Base-by-base conservation (phyloP, 768 basidiomycete genomes). In the Xerocomellus intermedius region DNA sequence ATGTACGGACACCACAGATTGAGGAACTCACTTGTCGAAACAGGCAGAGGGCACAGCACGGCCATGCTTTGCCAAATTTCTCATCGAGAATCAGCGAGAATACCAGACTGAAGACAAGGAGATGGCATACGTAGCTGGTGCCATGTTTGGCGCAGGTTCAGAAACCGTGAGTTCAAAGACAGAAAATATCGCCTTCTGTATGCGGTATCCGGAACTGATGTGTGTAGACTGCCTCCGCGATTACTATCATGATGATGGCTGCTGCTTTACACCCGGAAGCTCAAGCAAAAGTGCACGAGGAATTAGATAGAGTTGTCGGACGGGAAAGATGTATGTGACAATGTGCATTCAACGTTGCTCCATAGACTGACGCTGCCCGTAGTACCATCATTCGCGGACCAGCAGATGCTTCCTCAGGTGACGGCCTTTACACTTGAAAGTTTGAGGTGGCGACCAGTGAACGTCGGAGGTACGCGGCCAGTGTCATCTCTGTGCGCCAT, bases 101-200 rank as follows among this genome's bases (percentile, higher is more conserved):
- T 41, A 50, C 21, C 30, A 30, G 13, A 7, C 56, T 36, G 3
- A 30, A 1, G 57, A 46, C 14, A 32, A 46, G 6, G 46, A 50
- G 2, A 41, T 57, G 12, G 57, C 48, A 8, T 58, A 58, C n/a
- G 17, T 58, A 1, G 42, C 43, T 16, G 57, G 57, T 32, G 32
- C 38, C 21, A 50, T 58, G 57, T 58, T 57, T 37, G 55, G 55
- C 3, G 57, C 55, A 0, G 57, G 55, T n/a, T 33, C 56, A 41
- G 56, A 57, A 35, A 57, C 56, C 19, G 56, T 57, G 12, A 17
- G 46, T 24, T 38, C 4, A 16, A 32, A 13, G 7, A 21, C n/a
- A 38, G 32, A n/a, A 13, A 5, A 17, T 24, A 33, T n/a, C 2
- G 6, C 5, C 2, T 2, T 13, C 8, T 19, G 26, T 8, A 4